Evolutionary conservation across 2,329 filamentous ascomycete species (phyloP).

Genomic region (Chrysosporium keratinophilum): DNA sequence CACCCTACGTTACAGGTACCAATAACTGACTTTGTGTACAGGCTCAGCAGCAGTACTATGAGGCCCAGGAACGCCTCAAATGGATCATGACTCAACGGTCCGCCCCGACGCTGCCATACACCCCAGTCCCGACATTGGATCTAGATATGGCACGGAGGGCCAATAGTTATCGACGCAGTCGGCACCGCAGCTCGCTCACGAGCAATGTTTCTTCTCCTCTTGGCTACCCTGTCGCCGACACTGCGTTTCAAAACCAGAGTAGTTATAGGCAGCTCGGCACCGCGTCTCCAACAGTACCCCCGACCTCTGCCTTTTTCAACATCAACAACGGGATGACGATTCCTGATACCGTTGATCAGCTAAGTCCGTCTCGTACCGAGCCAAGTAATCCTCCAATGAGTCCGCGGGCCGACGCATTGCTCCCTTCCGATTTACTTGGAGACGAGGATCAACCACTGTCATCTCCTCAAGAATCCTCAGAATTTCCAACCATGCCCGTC

Average conservation of each 20-base stretch:
- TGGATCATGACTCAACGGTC: constrained; percentile 34
- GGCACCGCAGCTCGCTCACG: constrained; percentile 38
- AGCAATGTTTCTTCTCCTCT: constrained; percentile 41
- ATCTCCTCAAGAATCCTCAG: constrained; percentile 6
- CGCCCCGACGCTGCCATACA: constrained; percentile 30
- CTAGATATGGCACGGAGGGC: constrained; percentile 32
- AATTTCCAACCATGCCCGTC: constrained; percentile 14
- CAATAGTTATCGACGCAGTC: constrained; percentile 34
- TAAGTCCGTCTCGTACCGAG: constrained; percentile 39
- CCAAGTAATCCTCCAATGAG: constrained; percentile 53
- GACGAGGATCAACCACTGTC: constrained; percentile 38
- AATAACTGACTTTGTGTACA: constrained; percentile 13
- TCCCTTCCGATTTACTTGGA: constrained; percentile 52
- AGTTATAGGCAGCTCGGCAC: constrained; percentile 42
- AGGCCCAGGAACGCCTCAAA: constrained; percentile 37
- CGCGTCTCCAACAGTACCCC: constrained; percentile 44
- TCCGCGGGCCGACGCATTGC: constrained; percentile 49
- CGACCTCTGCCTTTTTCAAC: constrained; percentile 49
- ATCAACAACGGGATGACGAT: constrained; percentile 53
- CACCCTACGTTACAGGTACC: neutral
- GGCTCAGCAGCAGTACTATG: constrained; percentile 37
- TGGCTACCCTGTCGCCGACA: constrained; percentile 32
- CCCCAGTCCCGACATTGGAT: constrained; percentile 33
- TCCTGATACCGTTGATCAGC: constrained; percentile 33
- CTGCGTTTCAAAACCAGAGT: constrained; percentile 31